Conservation (phyloP, 2,329 filamentous ascomycete genomes). For the Akanthomyces dipterigenus region DNA sequence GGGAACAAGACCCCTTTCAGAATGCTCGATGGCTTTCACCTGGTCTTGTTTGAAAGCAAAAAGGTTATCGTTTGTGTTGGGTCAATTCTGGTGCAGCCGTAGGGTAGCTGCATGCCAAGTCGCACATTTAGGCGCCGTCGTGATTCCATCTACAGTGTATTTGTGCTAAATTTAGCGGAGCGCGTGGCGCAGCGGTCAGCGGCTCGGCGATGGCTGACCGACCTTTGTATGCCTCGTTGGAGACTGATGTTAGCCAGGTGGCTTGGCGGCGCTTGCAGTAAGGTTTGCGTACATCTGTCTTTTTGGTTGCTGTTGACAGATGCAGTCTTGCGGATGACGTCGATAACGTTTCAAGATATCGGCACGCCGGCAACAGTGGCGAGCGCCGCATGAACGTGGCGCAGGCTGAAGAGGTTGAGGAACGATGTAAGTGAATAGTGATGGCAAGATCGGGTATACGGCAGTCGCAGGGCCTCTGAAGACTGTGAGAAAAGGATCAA, state of each 20-base stretch:
- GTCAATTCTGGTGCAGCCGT: not conserved
- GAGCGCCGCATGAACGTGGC: not conserved
- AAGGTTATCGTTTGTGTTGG: too few species aligned
- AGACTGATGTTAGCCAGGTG: not conserved
- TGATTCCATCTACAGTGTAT: not conserved
- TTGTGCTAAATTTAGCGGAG: not conserved
- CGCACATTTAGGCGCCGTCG: not conserved
- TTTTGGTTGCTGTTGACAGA: not conserved
- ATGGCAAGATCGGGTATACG: constrained; percentile 8
- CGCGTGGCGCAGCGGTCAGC: not conserved
- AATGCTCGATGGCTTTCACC: too few species aligned
- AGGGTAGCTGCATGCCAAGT: not conserved
- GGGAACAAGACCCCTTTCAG: too few species aligned
- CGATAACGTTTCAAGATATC: not conserved
- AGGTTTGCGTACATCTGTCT: not conserved
- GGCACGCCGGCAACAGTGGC: not conserved
- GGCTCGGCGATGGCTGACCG: not conserved
- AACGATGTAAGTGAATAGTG: not conserved
- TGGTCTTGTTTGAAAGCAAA: not conserved
- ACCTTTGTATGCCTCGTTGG: not conserved
- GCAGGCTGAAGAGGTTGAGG: not conserved
- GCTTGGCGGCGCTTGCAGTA: not conserved
- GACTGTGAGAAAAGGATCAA: not conserved
- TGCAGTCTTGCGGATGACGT: not conserved
- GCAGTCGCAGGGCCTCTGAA: not conserved